These are phyloP conservation scores for Nemophila menziesii DNA, from an alignment of 257 asterid species.

Conservation along the genomic window DNA sequence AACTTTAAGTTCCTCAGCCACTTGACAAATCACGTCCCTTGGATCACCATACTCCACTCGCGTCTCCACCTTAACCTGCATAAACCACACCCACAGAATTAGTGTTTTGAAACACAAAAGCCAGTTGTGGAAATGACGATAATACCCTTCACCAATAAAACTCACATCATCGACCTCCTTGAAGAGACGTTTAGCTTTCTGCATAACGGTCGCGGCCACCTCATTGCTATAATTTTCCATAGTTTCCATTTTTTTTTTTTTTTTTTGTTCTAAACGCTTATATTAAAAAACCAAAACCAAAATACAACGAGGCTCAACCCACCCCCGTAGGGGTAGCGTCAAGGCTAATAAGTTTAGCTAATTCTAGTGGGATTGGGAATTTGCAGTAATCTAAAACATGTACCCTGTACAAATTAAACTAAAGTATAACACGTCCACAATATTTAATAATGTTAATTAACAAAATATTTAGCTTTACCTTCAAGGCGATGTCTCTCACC, in stretches of 20 bases:
- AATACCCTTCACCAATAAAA: conserved; percentile 1
- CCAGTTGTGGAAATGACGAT: too few relatives aligned
- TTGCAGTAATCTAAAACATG: conserved; percentile 31
- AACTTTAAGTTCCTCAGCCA: conserved; percentile 42
- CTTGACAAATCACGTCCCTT: conserved; percentile 63
- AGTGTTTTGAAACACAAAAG: neutral
- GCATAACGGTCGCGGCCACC: conserved; percentile 33
- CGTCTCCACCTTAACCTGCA: conserved; percentile 57
- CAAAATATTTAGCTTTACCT: neutral
- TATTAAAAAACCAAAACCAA: too few relatives aligned
- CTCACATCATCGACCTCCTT: conserved; percentile 18
- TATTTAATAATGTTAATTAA: neutral
- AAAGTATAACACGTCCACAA: neutral
- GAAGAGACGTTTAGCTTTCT: conserved; percentile 38
- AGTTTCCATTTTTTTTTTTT: too few relatives aligned
- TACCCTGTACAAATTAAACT: conserved; percentile 29
- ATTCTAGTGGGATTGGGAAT: too few relatives aligned
- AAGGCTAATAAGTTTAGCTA: too few relatives aligned
- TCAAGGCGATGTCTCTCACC: conserved; percentile 23
- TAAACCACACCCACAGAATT: conserved; percentile 1
- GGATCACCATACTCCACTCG: conserved; percentile 54
- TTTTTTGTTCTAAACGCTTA: too few relatives aligned
- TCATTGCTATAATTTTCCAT: conserved; percentile 41
- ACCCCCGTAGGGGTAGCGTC: too few relatives aligned
- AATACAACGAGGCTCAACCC: too few relatives aligned